Percentiles rank a stretch among this genome's conserved stretches.
Evolutionary conservation across 2,329 filamentous ascomycete species (phyloP).

Genomic region (Cercospora zeae-maydis): DNA sequence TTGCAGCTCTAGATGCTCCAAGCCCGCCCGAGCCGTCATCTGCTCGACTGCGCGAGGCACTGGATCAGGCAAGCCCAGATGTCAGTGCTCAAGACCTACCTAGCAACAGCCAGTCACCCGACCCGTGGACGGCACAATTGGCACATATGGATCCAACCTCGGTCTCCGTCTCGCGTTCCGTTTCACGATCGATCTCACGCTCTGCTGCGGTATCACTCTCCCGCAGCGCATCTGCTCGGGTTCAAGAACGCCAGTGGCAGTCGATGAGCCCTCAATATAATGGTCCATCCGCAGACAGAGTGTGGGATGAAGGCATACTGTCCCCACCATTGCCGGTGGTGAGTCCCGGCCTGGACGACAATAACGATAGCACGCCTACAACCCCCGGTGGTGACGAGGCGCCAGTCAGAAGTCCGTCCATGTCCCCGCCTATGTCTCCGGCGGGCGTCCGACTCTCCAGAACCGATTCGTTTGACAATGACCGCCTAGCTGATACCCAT

Average conservation of each 20-base stretch:
- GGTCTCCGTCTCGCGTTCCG: background rate
- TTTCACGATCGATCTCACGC: background rate
- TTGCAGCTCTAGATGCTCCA: conserved; percentile 8
- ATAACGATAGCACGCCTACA: conserved; percentile 9
- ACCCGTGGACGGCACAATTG: conserved; percentile 3
- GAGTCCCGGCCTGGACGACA: conserved; percentile 10
- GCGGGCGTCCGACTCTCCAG: conserved; percentile 7
- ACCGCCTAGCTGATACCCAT: background rate
- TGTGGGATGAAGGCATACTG: background rate
- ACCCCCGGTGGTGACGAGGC: conserved; percentile 3
- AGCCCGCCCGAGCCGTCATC: conserved; percentile 6
- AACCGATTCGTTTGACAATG: conserved; percentile 8
- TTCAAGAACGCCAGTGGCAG: conserved; percentile 7
- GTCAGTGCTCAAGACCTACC: background rate
- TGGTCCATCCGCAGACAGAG: background rate
- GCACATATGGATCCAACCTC: conserved; percentile 4
- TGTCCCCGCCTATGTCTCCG: conserved; percentile 4
- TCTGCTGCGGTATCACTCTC: background rate
- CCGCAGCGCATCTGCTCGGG: background rate
- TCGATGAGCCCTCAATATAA: conserved; percentile 9
- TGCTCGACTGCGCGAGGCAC: conserved; percentile 1
- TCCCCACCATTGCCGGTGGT: conserved; percentile 3
- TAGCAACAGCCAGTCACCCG: background rate
- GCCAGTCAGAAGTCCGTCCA: conserved; percentile 2
- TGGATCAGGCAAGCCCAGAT: conserved; percentile 7